These are phyloP conservation scores for Goffeauzyma gilvescens DNA, from an alignment of 768 basidiomycete genomes.

Conservation along the genomic window DNA sequence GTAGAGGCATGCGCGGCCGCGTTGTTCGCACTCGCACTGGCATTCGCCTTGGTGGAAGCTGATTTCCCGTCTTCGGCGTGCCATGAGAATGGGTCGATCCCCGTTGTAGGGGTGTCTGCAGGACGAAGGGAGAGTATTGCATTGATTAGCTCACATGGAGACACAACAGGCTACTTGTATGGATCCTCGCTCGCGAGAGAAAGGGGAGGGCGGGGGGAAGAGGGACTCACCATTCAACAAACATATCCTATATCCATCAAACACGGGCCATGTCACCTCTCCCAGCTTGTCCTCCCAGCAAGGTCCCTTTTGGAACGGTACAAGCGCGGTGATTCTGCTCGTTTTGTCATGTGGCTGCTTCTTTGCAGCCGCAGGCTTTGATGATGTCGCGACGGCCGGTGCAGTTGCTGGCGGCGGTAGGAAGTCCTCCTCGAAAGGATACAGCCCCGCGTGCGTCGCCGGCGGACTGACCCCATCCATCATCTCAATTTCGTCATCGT, in stretches of 20 bases:
- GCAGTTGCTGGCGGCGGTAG: neutral
- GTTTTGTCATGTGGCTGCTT: too few relatives aligned
- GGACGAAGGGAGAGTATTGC: neutral
- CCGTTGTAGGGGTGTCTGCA: slow-evolving; percentile 20
- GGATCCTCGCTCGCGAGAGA: too few relatives aligned
- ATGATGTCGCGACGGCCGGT: too few relatives aligned
- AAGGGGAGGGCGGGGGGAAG: neutral
- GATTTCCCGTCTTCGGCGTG: slow-evolving; percentile 1
- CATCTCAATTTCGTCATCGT: slow-evolving; percentile 14
- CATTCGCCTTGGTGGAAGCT: neutral
- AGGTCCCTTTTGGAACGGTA: slow-evolving; percentile 66
- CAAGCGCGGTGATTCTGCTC: slow-evolving; percentile 33
- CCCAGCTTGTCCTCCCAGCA: slow-evolving; percentile 57
- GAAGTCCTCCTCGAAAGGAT: neutral
- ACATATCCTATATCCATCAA: slow-evolving; percentile 57
- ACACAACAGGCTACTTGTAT: too few relatives aligned
- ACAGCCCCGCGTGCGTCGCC: too few relatives aligned
- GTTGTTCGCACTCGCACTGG: neutral
- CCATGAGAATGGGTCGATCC: slow-evolving; percentile 28
- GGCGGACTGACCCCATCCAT: too few relatives aligned
- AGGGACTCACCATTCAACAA: slow-evolving; percentile 55
- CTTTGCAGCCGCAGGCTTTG: too few relatives aligned
- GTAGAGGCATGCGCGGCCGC: neutral
- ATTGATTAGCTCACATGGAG: neutral
- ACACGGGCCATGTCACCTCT: slow-evolving; percentile 47